phyloP scores from a whole-genome alignment of 441 rosid species.

The Gossypium davidsonii region DNA sequence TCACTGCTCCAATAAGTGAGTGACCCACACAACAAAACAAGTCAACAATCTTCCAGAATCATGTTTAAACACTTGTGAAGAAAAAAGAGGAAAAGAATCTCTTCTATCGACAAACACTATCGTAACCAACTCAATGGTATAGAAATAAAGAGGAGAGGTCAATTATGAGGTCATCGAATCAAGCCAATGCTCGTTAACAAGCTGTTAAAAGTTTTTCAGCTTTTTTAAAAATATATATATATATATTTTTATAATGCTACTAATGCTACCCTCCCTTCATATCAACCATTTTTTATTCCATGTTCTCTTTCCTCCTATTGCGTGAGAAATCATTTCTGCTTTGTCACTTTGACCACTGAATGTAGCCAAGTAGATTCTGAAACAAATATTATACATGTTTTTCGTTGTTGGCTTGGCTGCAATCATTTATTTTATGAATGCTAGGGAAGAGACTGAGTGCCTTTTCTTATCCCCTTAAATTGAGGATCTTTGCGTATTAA shows the following conservation, averaged over 20 bases:
- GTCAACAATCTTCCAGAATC: not conserved
- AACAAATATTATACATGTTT: not conserved
- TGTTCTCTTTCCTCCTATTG: not conserved
- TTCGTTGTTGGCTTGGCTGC: not conserved
- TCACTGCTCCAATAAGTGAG: not conserved
- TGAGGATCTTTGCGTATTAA: not conserved
- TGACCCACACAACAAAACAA: conserved; percentile 3
- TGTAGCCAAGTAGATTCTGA: not conserved
- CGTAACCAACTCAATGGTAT: conserved; percentile 16
- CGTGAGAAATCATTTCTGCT: not conserved
- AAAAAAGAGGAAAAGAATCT: not conserved
- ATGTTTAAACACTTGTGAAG: not conserved
- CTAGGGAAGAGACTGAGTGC: not conserved
- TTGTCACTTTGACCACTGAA: not conserved
- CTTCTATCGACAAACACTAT: not conserved
- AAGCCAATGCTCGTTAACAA: not conserved
- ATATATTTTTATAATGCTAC: not conserved
- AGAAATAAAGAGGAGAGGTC: conserved; percentile 3
- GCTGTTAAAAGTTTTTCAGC: not conserved
- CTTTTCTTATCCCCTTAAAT: not conserved
- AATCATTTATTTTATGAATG: not conserved
- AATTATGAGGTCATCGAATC: conserved; percentile 14
- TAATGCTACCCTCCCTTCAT: not conserved
- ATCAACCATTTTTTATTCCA: not conserved
- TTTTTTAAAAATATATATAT: not conserved